Evolutionary conservation across 106 monocot genomes (phyloP).

Genomic region (Chionographis japonica): DNA sequence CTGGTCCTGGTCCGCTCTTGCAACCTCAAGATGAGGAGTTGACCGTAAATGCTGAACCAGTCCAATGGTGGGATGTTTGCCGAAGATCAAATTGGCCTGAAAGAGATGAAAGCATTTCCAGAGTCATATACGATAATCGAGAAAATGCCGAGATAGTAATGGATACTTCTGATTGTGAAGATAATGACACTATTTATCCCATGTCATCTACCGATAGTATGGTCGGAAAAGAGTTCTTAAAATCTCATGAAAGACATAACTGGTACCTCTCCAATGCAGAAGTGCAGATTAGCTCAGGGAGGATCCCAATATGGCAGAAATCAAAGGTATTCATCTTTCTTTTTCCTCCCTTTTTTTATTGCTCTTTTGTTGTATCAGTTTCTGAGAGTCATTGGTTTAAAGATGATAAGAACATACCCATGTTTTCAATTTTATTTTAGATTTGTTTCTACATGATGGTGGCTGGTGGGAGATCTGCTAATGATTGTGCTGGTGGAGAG

Average conservation of each 20-base stretch:
- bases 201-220: constrained; percentile 23
- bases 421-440: constrained; percentile 33
- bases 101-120: constrained; percentile 63
- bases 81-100: constrained; percentile 89
- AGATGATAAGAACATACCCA: not conserved
- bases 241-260: constrained; percentile 37
- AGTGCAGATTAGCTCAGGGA: constrained; percentile 55
- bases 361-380: no score
- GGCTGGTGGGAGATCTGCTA: constrained; percentile 9
- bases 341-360: not conserved
- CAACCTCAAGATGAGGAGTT: constrained; percentile 81
- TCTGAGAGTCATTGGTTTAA: no score
- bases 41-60: constrained; percentile 72
- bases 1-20: constrained; percentile 27
- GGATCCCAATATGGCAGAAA: constrained; percentile 88
- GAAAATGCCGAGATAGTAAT: constrained; percentile 23
- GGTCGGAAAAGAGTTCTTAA: constrained; percentile 35
- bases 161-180: constrained; percentile 56
- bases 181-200: constrained; percentile 24
- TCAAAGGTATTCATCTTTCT: constrained; percentile 48
- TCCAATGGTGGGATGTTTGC: constrained; percentile 99
- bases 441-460: constrained; percentile 66
- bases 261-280: constrained; percentile 96
- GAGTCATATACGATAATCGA: constrained; percentile 15
- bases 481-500: constrained; percentile 51